Percentiles rank a stretch among this genome's conserved stretches.
phyloP scores from a whole-genome alignment of 208 protist species.

The Crithidia sp. region DNA sequence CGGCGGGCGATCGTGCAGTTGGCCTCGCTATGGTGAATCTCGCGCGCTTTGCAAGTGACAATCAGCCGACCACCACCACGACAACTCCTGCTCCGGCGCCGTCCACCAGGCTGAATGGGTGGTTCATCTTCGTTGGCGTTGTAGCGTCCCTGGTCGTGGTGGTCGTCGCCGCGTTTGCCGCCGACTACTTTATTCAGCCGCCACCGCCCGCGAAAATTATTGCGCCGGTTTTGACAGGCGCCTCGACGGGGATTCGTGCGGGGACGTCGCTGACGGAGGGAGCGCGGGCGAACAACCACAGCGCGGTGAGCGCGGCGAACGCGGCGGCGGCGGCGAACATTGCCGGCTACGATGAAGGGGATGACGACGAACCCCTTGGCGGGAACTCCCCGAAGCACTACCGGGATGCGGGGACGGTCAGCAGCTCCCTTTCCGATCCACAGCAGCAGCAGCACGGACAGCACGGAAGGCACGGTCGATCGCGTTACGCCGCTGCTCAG shows the following conservation, averaged over 20 bases:
- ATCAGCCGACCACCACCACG: not conserved
- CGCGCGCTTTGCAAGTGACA: conserved; percentile 15
- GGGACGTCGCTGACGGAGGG: conserved; percentile 13
- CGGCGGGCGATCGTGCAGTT: conserved; percentile 4
- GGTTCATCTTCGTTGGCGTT: conserved; percentile 53
- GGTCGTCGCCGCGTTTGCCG: conserved; percentile 42
- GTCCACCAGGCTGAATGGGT: conserved; percentile 2
- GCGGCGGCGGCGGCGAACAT: not conserved
- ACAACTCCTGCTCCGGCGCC: not conserved
- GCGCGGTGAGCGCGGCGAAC: not conserved
- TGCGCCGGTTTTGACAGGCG: conserved; percentile 21
- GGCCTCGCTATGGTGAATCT: conserved; percentile 26
- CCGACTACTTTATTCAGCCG: conserved; percentile 71
- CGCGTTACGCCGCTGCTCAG: not conserved
- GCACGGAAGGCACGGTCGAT: not conserved
- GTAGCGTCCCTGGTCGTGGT: conserved; percentile 42
- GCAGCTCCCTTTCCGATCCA: not conserved
- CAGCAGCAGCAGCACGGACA: not conserved
- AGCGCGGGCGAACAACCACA: conserved; percentile 1
- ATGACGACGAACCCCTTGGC: not conserved
- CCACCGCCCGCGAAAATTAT: conserved; percentile 47
- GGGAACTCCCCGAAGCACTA: conserved; percentile 8
- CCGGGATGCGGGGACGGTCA: conserved; percentile 5
- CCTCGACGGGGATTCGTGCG: conserved; percentile 7
- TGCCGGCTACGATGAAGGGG: too few relatives aligned